These are phyloP conservation scores for Penicillium egyptiacum DNA, from an alignment of 495 filamentous ascomycete species.

Conservation along the genomic window DNA sequence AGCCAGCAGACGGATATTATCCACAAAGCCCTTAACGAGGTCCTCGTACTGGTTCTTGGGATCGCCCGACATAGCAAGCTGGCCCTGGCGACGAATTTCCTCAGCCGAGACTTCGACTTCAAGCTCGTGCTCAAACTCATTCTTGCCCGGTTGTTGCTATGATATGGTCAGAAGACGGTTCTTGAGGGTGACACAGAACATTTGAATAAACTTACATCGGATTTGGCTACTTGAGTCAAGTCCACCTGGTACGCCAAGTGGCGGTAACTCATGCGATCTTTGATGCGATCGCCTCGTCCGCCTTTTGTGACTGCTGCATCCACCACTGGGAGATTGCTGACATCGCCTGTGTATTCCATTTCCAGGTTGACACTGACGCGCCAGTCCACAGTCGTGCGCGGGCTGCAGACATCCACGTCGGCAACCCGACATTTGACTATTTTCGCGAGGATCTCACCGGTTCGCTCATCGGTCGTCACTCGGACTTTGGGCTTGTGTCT, in stretches of 20 bases:
- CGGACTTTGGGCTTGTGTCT: slow-evolving; percentile 68
- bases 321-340: slow-evolving; percentile 50
- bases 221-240: slow-evolving; percentile 77
- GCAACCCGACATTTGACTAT: slow-evolving; percentile 88
- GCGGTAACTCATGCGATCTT: slow-evolving; percentile 85
- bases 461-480: slow-evolving; percentile 73
- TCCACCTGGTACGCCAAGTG: slow-evolving; percentile 86
- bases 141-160: slow-evolving; percentile 40
- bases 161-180: slow-evolving; percentile 21
- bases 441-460: slow-evolving; percentile 68
- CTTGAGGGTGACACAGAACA: slow-evolving; percentile 6
- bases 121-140: slow-evolving; percentile 79
- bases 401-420: slow-evolving; percentile 77
- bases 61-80: slow-evolving; percentile 54
- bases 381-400: slow-evolving; percentile 72
- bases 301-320: slow-evolving; percentile 28
- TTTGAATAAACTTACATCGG: slow-evolving; percentile 50
- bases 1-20: slow-evolving; percentile 76
- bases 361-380: slow-evolving; percentile 89
- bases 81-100: slow-evolving; percentile 68
- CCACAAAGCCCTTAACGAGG: slow-evolving; percentile 76
- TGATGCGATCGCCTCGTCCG: slow-evolving; percentile 62
- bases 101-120: slow-evolving; percentile 77
- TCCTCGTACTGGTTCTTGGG: slow-evolving; percentile 66
- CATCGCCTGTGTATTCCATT: slow-evolving; percentile 75